phyloP scores from a whole-genome alignment of 2,329 filamentous ascomycete genomes.

The Colletotrichum sp. region DNA sequence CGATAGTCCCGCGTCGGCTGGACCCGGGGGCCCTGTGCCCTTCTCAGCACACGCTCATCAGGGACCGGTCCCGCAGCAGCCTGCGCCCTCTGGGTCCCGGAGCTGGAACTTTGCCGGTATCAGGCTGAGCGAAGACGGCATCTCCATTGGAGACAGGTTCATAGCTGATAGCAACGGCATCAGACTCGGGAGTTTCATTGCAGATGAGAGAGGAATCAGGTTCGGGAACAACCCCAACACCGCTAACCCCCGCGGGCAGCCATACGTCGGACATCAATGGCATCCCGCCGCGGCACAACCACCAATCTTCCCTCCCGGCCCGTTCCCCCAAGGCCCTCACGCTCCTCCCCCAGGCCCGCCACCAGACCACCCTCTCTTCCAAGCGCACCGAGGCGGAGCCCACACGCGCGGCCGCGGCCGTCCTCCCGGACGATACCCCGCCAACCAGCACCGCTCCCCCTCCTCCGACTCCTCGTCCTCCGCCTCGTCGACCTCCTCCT shows the following conservation, averaged over 20 bases:
- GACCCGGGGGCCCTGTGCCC: neutral
- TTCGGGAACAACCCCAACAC: constrained; percentile 24
- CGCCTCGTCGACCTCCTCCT: constrained; percentile 38
- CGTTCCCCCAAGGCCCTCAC: neutral
- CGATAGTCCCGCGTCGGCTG: neutral
- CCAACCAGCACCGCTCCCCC: constrained; percentile 28
- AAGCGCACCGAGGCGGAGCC: constrained; percentile 1
- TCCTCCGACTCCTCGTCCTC: constrained; percentile 42
- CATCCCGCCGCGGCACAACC: neutral
- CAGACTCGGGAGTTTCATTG: constrained; percentile 48
- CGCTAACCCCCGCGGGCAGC: constrained; percentile 1
- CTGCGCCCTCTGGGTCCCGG: constrained; percentile 23
- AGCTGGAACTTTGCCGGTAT: constrained; percentile 42
- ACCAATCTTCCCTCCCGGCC: neutral
- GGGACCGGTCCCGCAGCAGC: constrained; percentile 20
- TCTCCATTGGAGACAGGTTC: constrained; percentile 47
- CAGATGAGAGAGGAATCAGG: constrained; percentile 44
- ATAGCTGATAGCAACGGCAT: constrained; percentile 51
- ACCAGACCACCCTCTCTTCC: constrained; percentile 16
- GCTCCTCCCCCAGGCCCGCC: neutral
- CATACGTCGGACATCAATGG: constrained; percentile 6
- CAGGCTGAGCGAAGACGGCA: constrained; percentile 45
- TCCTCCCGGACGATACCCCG: constrained; percentile 1
- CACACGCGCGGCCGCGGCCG: constrained; percentile 12
- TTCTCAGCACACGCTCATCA: neutral